These are phyloP conservation scores for Cicer arietinum DNA, from an alignment of 306 rosid genomes.

Conservation along the genomic window DNA sequence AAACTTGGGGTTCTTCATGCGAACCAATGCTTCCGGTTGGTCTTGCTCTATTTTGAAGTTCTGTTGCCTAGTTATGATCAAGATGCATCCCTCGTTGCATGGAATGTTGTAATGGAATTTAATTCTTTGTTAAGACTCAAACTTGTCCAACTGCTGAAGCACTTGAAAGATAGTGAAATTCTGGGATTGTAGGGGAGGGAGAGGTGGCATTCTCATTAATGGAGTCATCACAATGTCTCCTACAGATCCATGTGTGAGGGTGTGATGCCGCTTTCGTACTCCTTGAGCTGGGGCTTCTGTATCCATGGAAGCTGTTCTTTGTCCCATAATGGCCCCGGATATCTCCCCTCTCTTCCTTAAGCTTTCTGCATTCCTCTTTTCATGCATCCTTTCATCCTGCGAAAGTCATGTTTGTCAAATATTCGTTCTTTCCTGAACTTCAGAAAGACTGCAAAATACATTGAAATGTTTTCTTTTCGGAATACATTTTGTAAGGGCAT, in stretches of 20 bases:
- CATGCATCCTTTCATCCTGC: conserved; percentile 77
- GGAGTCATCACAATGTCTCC: conserved; percentile 68
- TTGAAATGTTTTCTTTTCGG: not conserved
- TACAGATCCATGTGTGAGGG: conserved; percentile 65
- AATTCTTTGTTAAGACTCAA: conserved; percentile 56
- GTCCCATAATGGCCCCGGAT: conserved; percentile 44
- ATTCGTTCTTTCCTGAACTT: not conserved
- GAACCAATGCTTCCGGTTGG: conserved; percentile 28
- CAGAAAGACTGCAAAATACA: conserved; percentile 14
- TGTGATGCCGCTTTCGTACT: conserved; percentile 89
- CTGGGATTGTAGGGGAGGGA: conserved; percentile 61
- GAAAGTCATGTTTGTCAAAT: not conserved
- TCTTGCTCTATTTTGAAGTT: conserved; percentile 40
- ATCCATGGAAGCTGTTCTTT: conserved; percentile 41
- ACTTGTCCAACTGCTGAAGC: conserved; percentile 82
- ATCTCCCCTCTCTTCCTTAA: conserved; percentile 66
- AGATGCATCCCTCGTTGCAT: conserved; percentile 40
- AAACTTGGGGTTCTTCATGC: conserved; percentile 32
- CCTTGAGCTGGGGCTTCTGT: conserved; percentile 60
- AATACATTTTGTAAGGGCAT: not conserved
- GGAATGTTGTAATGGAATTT: conserved; percentile 36
- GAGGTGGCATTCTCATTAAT: conserved; percentile 62
- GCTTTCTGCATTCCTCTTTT: conserved; percentile 65
- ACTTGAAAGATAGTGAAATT: conserved; percentile 76
- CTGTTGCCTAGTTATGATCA: conserved; percentile 28